Evolutionary conservation across 139 green algal species (phyloP), one percentile per base, ranked within the genome.

Genomic region (Yamagishiella unicocca): DNA sequence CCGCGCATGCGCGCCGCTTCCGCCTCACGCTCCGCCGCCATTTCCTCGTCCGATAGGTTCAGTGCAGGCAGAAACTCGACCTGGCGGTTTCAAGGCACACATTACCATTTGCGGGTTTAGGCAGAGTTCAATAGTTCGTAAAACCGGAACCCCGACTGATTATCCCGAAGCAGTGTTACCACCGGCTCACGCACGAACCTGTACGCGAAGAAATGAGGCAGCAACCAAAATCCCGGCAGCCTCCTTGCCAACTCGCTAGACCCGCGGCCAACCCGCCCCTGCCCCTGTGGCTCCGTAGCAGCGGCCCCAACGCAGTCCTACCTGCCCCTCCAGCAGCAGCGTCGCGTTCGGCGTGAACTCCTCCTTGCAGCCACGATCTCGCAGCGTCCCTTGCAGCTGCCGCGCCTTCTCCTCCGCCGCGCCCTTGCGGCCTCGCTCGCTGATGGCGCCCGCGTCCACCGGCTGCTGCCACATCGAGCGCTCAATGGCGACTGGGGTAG

Each of bases 21-120:
- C 4, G 88, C 71, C 76, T 78, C 78, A 0, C 88, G 64, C 89
- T 91, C 88, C 29, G 70, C 81, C 25, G 84, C 88, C 71, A 94
- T 50, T 77, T 95, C 92, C 72, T 94, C 92, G 1, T 88, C 61
- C 2, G 55, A 90, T 25, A 96, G 83, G 0, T 83, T 88, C 8
- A 82, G 87, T 3, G 89, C 90, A 2, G 92, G 83, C 54, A 96
- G 43, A 76, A 98, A 97, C 55, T 98, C 96, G 31, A 98, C 96
- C 93, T 97, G 88, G 14, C 19, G 50, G 50, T 12, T n/a, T n/a
- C n/a, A n/a, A n/a, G n/a, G n/a, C n/a, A n/a, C n/a, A n/a, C n/a
- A n/a, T n/a, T n/a, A n/a, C n/a, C n/a, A n/a, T n/a, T n/a, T n/a
- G n/a, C n/a, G n/a, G n/a, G n/a, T n/a, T n/a, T n/a, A n/a, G n/a